Percentiles rank a stretch among this genome's conserved stretches.
phyloP scores from a whole-genome alignment of 768 basidiomycete species.

The Trichaptum fuscoviolaceum region DNA sequence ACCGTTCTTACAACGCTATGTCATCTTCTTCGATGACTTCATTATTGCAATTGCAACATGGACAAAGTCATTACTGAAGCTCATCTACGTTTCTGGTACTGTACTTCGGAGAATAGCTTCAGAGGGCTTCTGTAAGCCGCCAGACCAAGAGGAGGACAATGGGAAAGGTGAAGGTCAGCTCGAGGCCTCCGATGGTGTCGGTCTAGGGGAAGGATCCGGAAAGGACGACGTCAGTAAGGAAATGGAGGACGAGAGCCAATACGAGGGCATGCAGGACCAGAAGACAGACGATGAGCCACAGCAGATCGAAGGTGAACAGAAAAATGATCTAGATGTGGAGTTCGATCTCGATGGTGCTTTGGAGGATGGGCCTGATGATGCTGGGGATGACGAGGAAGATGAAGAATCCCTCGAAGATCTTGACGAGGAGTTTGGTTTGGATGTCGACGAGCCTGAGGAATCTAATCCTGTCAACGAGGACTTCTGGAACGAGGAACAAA shows the following conservation, averaged over 20 bases:
- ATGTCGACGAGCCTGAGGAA: constrained; percentile 52
- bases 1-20: constrained; percentile 73
- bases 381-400: constrained; percentile 37
- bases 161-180: constrained; percentile 42
- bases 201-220: constrained; percentile 85
- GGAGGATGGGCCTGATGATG: constrained; percentile 67
- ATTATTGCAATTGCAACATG: constrained; percentile 55
- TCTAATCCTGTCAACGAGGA: constrained; percentile 90
- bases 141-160: constrained; percentile 53
- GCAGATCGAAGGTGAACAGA: constrained; percentile 44
- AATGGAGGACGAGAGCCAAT: constrained; percentile 93
- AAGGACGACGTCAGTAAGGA: constrained; percentile 87
- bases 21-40: constrained; percentile 50
- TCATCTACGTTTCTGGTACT: constrained; percentile 72
- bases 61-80: constrained; percentile 78
- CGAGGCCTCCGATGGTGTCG: constrained; percentile 66
- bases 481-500: constrained; percentile 87
- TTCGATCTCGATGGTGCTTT: constrained; percentile 84
- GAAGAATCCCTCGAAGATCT: constrained; percentile 48
- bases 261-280: constrained; percentile 81
- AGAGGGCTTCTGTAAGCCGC: constrained; percentile 91
- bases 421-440: constrained; percentile 76
- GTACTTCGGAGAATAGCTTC: constrained; percentile 67
- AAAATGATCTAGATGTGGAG: constrained; percentile 85
- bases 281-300: constrained; percentile 30